Base-by-base conservation (phyloP, 2,329 filamentous ascomycete species). In the Sporothrix phasma region DNA sequence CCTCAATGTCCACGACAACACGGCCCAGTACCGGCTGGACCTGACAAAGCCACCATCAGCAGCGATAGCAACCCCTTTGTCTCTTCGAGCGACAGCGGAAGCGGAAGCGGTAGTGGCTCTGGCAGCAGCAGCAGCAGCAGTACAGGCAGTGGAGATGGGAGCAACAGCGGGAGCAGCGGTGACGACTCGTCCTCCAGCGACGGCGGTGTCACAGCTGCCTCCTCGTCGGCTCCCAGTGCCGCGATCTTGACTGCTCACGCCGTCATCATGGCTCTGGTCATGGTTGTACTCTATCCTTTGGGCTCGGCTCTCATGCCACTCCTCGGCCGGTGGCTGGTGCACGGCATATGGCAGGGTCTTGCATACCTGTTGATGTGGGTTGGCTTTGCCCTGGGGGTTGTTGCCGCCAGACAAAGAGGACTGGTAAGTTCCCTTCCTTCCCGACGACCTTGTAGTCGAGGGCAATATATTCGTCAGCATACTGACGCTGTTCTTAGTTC, bases 221-320 rank as follows among this genome's bases (percentile, higher is more conserved):
- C 43, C 7, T 56, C 45, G 11, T 51, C 45, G 13, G 22, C 19
- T 8, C 54, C 65, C 15, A 69, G 65, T 60, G 29, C 47, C 7
- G 51, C 63, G 1, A 56, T 78, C 17, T 70, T 77, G 5, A 73
- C 68, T 1, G 76, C 79, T 0, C 84, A 87, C 66, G 85, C 84
- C 58, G 76, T 85, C 68, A 74, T 88, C 69, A 85, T 88, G 84
- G 79, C 80, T 29, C 70, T 87, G 53, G 80, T 82, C 19, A 84
- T 87, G 67, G 78, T 82, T 3, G 69, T 82, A 13, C 73, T 85
- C 24, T 87, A 85, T 67, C 86, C 86, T 0, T 68, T 86, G 2
- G 86, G 84, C 5, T 78, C 85, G 8, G 74, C 84, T 3, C 71
- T 86, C 46, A 86, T 88, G 80, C 82, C 84, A 2, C 66, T 87